Evolutionary conservation across 129 eudicot species (phyloP).

Genomic region (Flaveria bidentis): DNA sequence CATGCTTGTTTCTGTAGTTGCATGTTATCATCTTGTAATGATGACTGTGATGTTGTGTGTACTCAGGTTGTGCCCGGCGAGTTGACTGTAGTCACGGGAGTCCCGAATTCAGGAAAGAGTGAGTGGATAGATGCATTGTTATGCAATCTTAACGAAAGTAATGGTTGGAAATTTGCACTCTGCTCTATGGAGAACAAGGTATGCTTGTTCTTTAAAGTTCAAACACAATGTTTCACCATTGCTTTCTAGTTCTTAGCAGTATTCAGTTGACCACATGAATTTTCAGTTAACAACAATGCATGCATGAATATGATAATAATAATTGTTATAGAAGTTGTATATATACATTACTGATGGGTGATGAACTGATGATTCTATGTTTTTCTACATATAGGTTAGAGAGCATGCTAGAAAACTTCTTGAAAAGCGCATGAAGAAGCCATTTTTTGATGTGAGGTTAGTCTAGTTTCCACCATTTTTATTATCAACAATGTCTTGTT

Average conservation of each 20-base stretch:
- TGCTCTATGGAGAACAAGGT: slow-evolving; percentile 97
- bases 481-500: slow-evolving; percentile 2
- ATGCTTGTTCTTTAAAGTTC: slow-evolving; percentile 6
- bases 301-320: background rate
- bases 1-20: background rate
- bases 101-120: slow-evolving; percentile 98
- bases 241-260: background rate
- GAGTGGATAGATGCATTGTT: slow-evolving; percentile 99
- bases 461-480: slow-evolving; percentile 14
- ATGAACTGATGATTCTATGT: background rate
- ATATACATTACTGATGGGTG: slow-evolving; percentile 5
- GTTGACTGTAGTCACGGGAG: slow-evolving; percentile 93
- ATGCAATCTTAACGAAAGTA: slow-evolving; percentile 72
- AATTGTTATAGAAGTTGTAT: background rate
- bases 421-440: slow-evolving; percentile 87
- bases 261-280: background rate
- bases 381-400: slow-evolving; percentile 60
- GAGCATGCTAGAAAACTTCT: slow-evolving; percentile 98
- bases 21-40: slow-evolving; percentile 4
- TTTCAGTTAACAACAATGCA: background rate
- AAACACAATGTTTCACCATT: background rate
- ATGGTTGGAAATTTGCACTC: slow-evolving; percentile 93
- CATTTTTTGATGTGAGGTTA: slow-evolving; percentile 83
- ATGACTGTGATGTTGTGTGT: background rate
- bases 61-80: slow-evolving; percentile 96